Percentiles rank a stretch among this genome's conserved stretches.
Evolutionary conservation across 2,329 filamentous ascomycete genomes (phyloP).

Genomic region (Pseudogymnoascus sp.): DNA sequence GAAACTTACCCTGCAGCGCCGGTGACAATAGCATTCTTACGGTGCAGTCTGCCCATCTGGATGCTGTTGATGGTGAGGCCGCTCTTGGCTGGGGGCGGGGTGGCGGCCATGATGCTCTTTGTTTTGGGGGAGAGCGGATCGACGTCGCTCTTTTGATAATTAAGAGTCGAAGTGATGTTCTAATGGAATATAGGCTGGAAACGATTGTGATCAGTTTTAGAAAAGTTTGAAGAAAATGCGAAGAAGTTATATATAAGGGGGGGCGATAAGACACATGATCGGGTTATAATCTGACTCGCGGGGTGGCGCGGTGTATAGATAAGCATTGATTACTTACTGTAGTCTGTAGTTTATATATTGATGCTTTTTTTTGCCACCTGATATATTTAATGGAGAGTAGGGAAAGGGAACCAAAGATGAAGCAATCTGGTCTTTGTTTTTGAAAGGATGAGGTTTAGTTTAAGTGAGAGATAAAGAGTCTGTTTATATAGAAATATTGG

Average conservation of each 20-base stretch:
- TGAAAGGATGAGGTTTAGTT: neutral
- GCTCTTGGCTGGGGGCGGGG: neutral
- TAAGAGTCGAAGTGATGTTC: neutral
- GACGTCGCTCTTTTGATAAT: neutral
- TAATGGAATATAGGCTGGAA: neutral
- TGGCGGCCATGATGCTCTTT: conserved; percentile 1
- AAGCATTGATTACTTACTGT: conserved; percentile 4
- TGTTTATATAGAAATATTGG: conserved; percentile 1
- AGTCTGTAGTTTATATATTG: neutral
- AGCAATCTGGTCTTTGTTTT: neutral
- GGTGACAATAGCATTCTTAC: conserved; percentile 50
- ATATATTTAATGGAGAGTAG: neutral
- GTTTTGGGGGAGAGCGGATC: neutral
- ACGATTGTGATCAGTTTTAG: neutral
- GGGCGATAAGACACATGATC: neutral
- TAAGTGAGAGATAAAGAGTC: neutral
- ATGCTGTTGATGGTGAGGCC: conserved; percentile 31
- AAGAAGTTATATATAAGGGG: conserved; percentile 4
- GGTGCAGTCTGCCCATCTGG: conserved; percentile 31
- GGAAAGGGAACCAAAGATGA: neutral
- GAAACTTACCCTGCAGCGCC: conserved; percentile 60
- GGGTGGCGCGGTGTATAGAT: neutral
- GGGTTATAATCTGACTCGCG: conserved; percentile 6
- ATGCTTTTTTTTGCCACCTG: neutral
- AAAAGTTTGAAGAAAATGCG: neutral